Conservation (phyloP, 495 filamentous ascomycete genomes). For the Hypoxylon crocopeplum region DNA sequence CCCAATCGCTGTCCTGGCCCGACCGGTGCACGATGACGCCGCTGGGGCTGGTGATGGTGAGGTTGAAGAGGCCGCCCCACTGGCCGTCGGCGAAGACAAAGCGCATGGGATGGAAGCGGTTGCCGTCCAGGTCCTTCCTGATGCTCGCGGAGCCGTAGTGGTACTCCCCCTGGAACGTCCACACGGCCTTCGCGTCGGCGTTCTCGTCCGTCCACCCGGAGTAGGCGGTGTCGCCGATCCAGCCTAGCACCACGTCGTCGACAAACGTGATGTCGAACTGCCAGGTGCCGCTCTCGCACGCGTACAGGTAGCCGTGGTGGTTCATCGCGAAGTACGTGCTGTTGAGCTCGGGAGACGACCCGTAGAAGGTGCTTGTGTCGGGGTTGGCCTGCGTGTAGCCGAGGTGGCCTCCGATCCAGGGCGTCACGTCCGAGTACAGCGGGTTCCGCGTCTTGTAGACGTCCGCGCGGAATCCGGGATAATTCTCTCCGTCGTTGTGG, state of each 20-base stretch:
- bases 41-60: too few relatives aligned
- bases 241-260: slow-evolving; percentile 22
- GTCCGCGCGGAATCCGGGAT: slow-evolving; percentile 24
- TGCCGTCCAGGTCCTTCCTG: slow-evolving; percentile 9
- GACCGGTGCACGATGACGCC: too few relatives aligned
- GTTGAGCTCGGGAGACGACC: slow-evolving; percentile 5
- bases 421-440: slow-evolving; percentile 8
- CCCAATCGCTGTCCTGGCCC: too few relatives aligned
- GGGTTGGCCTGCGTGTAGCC: slow-evolving; percentile 2
- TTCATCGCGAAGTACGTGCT: slow-evolving; percentile 26
- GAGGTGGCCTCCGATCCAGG: slow-evolving; percentile 12
- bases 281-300: slow-evolving; percentile 23
- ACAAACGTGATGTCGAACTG: slow-evolving; percentile 26
- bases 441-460: slow-evolving; percentile 22
- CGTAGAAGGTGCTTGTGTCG: slow-evolving; percentile 14
- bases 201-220: slow-evolving; percentile 24
- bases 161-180: slow-evolving; percentile 13
- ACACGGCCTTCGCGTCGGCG: slow-evolving; percentile 19
- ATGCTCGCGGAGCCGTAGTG: slow-evolving; percentile 24
- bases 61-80: too few relatives aligned
- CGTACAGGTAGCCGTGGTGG: slow-evolving; percentile 31
- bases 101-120: slow-evolving; percentile 13
- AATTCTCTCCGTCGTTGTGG: slow-evolving; percentile 23
- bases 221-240: slow-evolving; percentile 24
- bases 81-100: too few relatives aligned